Evolutionary conservation across 176 grass and related monocot genomes (phyloP).

Genomic region (Urochloa ruziziensis): DNA sequence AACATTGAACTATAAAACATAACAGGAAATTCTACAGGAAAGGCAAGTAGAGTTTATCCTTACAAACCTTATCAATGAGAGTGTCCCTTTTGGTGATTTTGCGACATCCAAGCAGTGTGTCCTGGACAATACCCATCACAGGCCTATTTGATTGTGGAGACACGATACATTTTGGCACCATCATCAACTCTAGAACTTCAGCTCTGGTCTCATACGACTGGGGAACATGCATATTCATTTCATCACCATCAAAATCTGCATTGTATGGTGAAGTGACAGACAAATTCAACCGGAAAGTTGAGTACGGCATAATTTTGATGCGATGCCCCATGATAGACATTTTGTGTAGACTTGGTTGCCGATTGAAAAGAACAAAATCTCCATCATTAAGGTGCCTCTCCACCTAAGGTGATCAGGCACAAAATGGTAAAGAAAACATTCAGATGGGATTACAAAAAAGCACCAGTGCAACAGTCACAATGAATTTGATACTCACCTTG

Average conservation of each 20-base stretch:
- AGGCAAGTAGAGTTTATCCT: not conserved
- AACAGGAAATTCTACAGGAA: not conserved
- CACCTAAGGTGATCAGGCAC: slow-evolving; percentile 47
- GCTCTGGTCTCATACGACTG: slow-evolving; percentile 90
- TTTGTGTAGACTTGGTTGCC: slow-evolving; percentile 93
- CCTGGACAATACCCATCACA: slow-evolving; percentile 97
- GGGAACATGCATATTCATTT: slow-evolving; percentile 99
- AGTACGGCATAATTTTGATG: slow-evolving; percentile 97
- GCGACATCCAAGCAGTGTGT: slow-evolving; percentile 77
- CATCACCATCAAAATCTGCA: slow-evolving; percentile 97
- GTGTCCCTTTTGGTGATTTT: slow-evolving; percentile 96
- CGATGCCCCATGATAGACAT: slow-evolving; percentile 98
- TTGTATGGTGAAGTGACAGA: slow-evolving; percentile 96
- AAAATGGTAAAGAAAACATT: not conserved
- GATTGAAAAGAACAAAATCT: slow-evolving; percentile 91
- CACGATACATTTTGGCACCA: slow-evolving; percentile 94
- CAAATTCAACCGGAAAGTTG: slow-evolving; percentile 84
- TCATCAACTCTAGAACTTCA: slow-evolving; percentile 93
- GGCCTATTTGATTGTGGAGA: slow-evolving; percentile 88
- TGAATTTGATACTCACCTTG: slow-evolving; percentile 40
- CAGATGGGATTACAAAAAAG: not conserved
- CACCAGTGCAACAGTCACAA: not conserved
- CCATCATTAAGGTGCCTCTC: slow-evolving; percentile 88
- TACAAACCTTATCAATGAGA: slow-evolving; percentile 83
- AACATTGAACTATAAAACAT: not conserved